These are phyloP conservation scores for Puccinia coronata DNA, from an alignment of 1,284 basidiomycete genomes.

Conservation along the genomic window DNA sequence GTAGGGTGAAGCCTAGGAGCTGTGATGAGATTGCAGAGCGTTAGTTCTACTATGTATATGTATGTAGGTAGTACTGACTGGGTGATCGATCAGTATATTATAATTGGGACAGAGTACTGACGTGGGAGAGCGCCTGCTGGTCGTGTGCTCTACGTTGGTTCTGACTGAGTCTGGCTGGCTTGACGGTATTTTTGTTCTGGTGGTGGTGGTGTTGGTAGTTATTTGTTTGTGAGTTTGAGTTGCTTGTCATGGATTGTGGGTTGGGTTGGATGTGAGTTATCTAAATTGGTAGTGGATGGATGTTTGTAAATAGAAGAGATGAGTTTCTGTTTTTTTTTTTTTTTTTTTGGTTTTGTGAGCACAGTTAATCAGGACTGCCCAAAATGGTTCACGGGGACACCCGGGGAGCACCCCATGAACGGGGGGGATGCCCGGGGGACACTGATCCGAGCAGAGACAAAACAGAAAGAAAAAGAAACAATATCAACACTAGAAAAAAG, in stretches of 20 bases:
- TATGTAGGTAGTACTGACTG: not conserved
- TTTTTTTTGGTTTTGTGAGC: too few species aligned
- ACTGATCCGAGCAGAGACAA: too few species aligned
- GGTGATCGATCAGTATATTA: too few species aligned
- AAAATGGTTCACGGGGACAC: too few species aligned
- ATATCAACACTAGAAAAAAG: too few species aligned
- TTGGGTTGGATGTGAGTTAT: too few species aligned
- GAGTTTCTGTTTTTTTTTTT: too few species aligned
- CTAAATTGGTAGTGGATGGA: not conserved
- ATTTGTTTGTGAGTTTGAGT: not conserved
- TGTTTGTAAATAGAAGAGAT: not conserved
- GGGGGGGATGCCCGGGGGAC: too few species aligned
- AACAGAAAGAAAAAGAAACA: too few species aligned
- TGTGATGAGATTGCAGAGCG: not conserved
- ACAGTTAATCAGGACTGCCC: too few species aligned
- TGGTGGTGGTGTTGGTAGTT: not conserved
- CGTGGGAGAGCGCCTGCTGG: constrained; percentile 16
- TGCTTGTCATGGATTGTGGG: constrained; percentile 12
- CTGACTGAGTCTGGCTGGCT: constrained; percentile 19
- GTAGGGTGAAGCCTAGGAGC: constrained; percentile 44
- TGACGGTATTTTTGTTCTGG: not conserved
- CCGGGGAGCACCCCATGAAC: too few species aligned
- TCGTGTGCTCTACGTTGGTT: constrained; percentile 26
- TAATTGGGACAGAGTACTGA: too few species aligned
- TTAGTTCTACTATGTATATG: not conserved